Percentiles rank a stretch among this genome's conserved stretches.
These are phyloP conservation scores for Acanthamoeba triangularis DNA, from an alignment of 208 protist species.

Conservation along the genomic window DNA sequence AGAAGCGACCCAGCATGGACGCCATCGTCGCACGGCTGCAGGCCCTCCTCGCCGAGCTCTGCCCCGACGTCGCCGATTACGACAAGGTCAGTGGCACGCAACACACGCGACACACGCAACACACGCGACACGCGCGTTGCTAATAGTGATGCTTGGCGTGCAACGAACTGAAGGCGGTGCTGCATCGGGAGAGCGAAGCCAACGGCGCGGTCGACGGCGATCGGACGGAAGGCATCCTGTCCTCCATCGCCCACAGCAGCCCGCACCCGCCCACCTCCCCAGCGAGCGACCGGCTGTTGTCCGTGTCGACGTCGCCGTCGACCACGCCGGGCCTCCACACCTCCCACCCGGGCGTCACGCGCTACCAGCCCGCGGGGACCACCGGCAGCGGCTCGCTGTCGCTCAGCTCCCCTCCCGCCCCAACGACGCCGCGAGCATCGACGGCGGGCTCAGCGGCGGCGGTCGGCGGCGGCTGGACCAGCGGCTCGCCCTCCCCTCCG, in stretches of 20 bases:
- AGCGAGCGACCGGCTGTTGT: no score
- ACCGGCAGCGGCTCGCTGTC: neutral
- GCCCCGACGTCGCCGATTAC: constrained; percentile 19
- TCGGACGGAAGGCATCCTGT: no score
- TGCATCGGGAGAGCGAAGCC: no score
- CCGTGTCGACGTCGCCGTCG: no score
- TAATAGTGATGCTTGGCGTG: no score
- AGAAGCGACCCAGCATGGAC: constrained; percentile 10
- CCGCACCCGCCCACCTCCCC: no score
- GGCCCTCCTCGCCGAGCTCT: neutral
- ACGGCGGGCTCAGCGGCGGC: no score
- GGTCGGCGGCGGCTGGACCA: neutral
- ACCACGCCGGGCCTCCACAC: neutral
- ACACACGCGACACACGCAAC: neutral
- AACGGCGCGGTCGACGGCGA: no score
- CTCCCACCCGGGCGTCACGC: neutral
- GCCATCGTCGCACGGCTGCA: neutral
- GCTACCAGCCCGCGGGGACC: neutral
- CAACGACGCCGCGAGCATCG: no score
- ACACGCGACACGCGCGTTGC: neutral
- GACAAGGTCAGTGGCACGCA: neutral
- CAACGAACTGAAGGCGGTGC: no score
- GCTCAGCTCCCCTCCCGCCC: neutral
- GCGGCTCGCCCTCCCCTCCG: neutral
- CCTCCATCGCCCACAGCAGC: no score